Evolutionary conservation across 352 stramenopile species (phyloP), one percentile per base, ranked within the genome.

Genomic region (Globisporangium cederbergense): DNA sequence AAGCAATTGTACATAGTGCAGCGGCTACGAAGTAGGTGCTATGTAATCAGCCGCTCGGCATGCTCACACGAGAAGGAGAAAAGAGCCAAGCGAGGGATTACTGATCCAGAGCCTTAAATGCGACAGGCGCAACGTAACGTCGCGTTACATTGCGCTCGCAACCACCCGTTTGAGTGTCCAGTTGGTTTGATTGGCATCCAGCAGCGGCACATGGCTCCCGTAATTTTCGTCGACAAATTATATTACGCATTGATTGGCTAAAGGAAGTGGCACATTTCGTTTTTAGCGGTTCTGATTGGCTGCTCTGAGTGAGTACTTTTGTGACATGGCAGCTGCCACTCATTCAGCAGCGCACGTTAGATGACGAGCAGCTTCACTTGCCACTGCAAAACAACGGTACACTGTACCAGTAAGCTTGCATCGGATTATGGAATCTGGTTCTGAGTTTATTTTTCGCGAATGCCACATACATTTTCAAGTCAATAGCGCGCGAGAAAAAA

Each of bases 201-300:
- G 14, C 13, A 9, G 14, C 2, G 34, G 34, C 34, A 14, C 34
- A 14, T 4, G 11, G 36, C 9, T 42, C 8, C 34, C 34, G 34
- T 40, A 14, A 49, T 4, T 25, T 60, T 36, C 55, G 55, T 60
- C 55, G 34, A 60, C 55, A 60, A 16, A 1, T n/a, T 16, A 25
- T 36, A 14, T 18, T 7, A 22, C 20, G 36, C 28, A 9, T 40
- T 60, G 55, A 52, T 60, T 60, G 55, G 55, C 20, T 36, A 2
- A 6, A 9, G 5, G 38, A 50, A 51, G 54, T 32, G 11, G 38
- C 38, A 51, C 38, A 45, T 51, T 10, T 11, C 36, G 18, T 3
- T 32, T 22, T 32, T 25, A 30, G 10, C 13, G 14, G 1, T n/a
- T 60, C 7, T 49, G 20, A 51, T 60, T 60, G 54, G 38, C 11